A percentile compares a stretch with the other conserved stretches of the same genome.
These are phyloP conservation scores for Trebouxia sp. DNA, from an alignment of 139 green algal species.

Conservation along the genomic window DNA sequence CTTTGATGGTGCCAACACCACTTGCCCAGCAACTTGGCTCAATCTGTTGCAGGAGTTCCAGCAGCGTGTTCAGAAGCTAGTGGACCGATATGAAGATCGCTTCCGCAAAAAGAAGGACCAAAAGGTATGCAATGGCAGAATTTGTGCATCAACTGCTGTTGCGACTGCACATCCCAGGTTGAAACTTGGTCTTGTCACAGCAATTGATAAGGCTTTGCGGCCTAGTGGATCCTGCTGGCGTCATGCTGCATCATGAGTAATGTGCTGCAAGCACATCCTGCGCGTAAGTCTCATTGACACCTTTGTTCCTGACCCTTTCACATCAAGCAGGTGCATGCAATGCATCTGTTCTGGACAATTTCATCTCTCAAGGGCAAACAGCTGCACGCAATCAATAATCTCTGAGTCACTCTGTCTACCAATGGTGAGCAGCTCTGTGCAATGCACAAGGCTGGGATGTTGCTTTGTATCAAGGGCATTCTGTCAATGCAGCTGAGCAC, in stretches of 20 bases:
- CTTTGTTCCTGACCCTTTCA: not conserved
- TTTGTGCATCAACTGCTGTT: not conserved
- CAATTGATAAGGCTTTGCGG: too few species aligned
- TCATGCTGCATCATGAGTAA: not conserved
- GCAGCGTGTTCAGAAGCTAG: not conserved
- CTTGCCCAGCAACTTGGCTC: too few species aligned
- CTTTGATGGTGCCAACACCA: too few species aligned
- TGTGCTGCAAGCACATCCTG: not conserved
- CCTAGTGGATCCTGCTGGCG: too few species aligned
- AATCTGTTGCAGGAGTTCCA: slow-evolving; percentile 32
- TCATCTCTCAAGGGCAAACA: not conserved
- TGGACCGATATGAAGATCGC: slow-evolving; percentile 9
- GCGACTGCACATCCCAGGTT: not conserved
- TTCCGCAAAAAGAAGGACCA: slow-evolving; percentile 26
- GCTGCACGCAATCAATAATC: too few species aligned
- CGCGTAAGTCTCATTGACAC: not conserved
- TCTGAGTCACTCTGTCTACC: not conserved
- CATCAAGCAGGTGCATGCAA: not conserved
- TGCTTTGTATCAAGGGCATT: not conserved
- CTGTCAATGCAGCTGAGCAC: slow-evolving; percentile 27
- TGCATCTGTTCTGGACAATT: not conserved
- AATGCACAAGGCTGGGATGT: too few species aligned
- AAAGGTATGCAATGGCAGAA: not conserved
- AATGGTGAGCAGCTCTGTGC: not conserved
- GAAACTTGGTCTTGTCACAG: not conserved